Base-by-base conservation (phyloP, 1,284 basidiomycete species). In the Porogramme epimiltina region DNA sequence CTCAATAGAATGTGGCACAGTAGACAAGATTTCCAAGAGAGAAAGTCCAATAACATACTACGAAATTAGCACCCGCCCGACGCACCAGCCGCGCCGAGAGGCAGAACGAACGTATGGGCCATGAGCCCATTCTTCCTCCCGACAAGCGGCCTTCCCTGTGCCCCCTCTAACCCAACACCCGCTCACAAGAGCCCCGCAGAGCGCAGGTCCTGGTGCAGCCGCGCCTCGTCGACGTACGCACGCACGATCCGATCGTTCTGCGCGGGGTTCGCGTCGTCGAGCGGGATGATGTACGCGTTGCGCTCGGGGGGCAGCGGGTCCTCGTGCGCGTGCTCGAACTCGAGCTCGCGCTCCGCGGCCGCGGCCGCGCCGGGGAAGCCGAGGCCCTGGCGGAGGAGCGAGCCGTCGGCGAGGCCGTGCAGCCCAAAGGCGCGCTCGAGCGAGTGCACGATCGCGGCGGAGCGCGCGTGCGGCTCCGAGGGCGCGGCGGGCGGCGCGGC, bases 151-250 rank as follows among this genome's bases (percentile, higher is more conserved):
- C n/a, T n/a, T 22, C 16, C 20, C 19, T 15, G 19, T 15, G 24
- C 25, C 16, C 22, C 33, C 19, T 23, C 18, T 8, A n/a, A 26
- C 28, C 25, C 20, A 11, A n/a, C 5, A 5, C 34, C 19, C 13
- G n/a, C 24, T 63, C 53, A 65, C 37, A 60, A 73, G 62, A 89
- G 71, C 33, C 87, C 87, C n/a, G 85, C 86, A 34, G 75, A 77
- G 49, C 84, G 76, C 59, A 89, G 69, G 62, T 84, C 82, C 6
- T 74, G 70, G 54, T 82, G 79, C 59, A 89, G 66, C 53, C 80
- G 74, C 52, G 76, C 74, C 57, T 87, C 84, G 51, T 75, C 75
- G 54, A 70, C 74, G 19, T 82, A 62, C n/a, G 78, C 80, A 47
- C 77, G 73, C 44, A 73, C 73, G 25, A 80, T 62, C 42, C 73